Evolutionary conservation across 192 early-diverging fungal species (phyloP).

Genomic region (Bifiguratus adelaidae): DNA sequence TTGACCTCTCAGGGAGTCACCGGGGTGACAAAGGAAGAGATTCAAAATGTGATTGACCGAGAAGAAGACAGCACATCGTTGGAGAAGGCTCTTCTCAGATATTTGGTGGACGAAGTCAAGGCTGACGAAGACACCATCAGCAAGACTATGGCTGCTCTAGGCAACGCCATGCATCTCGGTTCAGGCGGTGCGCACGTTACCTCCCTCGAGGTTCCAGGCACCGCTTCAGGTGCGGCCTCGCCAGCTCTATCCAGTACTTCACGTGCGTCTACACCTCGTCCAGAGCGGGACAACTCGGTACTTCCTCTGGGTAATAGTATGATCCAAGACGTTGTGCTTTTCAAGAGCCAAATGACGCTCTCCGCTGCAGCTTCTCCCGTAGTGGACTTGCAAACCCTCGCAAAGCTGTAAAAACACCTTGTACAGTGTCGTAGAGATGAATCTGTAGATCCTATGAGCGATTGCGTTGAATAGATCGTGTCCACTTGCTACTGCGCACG

Average conservation of each 20-base stretch:
- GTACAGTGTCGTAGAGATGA: too few relatives aligned
- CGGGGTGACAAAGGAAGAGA: constrained; percentile 11
- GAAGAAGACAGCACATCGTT: constrained; percentile 9
- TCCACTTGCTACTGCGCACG: too few relatives aligned
- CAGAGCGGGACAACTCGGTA: constrained; percentile 9
- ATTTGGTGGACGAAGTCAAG: constrained; percentile 18
- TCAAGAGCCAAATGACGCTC: constrained; percentile 33
- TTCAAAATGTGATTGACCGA: constrained; percentile 14
- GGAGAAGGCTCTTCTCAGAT: constrained; percentile 10
- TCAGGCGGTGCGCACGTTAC: neutral
- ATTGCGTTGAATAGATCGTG: too few relatives aligned
- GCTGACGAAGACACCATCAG: constrained; percentile 14
- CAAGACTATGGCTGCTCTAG: constrained; percentile 15
- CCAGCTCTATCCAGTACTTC: neutral
- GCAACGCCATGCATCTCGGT: constrained; percentile 10
- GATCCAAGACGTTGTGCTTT: constrained; percentile 32
- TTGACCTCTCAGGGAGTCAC: constrained; percentile 13
- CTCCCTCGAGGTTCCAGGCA: neutral
- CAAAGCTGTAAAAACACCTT: neutral
- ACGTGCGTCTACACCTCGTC: neutral
- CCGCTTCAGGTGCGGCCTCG: neutral
- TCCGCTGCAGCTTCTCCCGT: constrained; percentile 28
- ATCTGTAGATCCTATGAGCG: too few relatives aligned
- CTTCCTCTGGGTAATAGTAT: constrained; percentile 22
- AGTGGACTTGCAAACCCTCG: neutral